Base-by-base conservation (phyloP, 148 eudicot species). In the Pharnaceum exiguum region DNA sequence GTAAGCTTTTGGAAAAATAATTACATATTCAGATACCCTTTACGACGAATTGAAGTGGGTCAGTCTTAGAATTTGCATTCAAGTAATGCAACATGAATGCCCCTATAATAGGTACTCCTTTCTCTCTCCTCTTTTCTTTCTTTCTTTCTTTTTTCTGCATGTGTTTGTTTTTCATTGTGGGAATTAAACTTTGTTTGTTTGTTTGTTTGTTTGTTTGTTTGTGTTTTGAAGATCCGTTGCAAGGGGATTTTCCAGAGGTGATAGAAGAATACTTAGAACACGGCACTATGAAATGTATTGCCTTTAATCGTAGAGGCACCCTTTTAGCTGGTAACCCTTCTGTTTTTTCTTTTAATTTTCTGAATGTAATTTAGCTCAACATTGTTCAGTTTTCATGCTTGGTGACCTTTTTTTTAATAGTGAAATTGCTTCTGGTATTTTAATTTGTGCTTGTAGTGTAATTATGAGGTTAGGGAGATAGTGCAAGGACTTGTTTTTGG, bases 181-280 rank as follows among this genome's bases (percentile, higher is more conserved):
- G n/a, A n/a, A n/a, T n/a, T n/a, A n/a, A n/a, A n/a, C 25, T 33
- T 31, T 24, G 10, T 16, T 17, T 46, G 22, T 49, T n/a, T 18
- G 7, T 50, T 27, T 2, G 10, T 62, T 8, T 13, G n/a, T 8
- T 36, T 6, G 3, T 19, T 4, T 8, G 11, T 7, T 6, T 60
- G 33, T 33, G 0, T 22, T 53, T 10, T 10, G 12, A 5, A 24
- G 10, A 30, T 9, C 18, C 25, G 11, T 63, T 93, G 72, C 96
- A 93, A 75, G 98, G 98, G 28, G 98, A 88, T 78, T 93, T 88
- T 29, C 98, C 96, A 1, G 98, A 93, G 45, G 95, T 88, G 50
- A 85, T 93, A 67, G 98, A 93, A 74, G 98, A 93, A 80, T 93
- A 79, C 72, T 73, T 93, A 71, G 86, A 93, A 65, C 80, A 81